Percentiles rank a stretch among this genome's conserved stretches.
These are phyloP conservation scores for Colletotrichum noveboracense DNA, from an alignment of 2,329 filamentous ascomycete genomes.

Conservation along the genomic window DNA sequence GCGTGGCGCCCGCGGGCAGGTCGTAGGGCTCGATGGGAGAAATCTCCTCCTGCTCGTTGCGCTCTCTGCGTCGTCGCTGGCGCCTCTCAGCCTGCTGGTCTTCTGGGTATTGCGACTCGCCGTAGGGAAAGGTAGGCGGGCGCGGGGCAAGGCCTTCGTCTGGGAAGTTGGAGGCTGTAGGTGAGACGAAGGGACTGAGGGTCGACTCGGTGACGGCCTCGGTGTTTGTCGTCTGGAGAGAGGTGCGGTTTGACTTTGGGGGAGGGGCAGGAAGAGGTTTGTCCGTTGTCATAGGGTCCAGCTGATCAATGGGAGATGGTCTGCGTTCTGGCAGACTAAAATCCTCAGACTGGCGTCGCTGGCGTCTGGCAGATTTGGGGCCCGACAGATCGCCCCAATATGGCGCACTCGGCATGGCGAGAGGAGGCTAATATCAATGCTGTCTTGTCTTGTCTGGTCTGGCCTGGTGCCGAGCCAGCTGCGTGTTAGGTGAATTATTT, in stretches of 20 bases:
- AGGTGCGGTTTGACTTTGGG: constrained; percentile 49
- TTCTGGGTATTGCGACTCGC: constrained; percentile 43
- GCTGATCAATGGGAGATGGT: constrained; percentile 25
- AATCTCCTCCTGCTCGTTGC: constrained; percentile 31
- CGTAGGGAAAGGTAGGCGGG: constrained; percentile 62
- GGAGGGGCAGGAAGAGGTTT: not conserved
- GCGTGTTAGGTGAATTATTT: not conserved
- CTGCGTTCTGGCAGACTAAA: constrained; percentile 13
- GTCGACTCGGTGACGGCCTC: constrained; percentile 64
- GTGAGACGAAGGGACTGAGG: constrained; percentile 62
- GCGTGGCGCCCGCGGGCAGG: constrained; percentile 37
- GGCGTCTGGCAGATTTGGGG: constrained; percentile 24
- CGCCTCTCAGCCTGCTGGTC: constrained; percentile 49
- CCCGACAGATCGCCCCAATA: constrained; percentile 56
- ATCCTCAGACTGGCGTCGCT: constrained; percentile 22
- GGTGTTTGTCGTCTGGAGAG: constrained; percentile 60
- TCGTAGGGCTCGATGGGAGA: constrained; percentile 35
- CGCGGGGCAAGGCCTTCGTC: constrained; percentile 61
- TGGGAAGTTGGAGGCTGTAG: constrained; percentile 55
- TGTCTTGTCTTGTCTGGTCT: constrained; percentile 27
- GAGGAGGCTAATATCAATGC: constrained; percentile 21
- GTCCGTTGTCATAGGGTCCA: constrained; percentile 11
- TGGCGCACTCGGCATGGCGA: constrained; percentile 33
- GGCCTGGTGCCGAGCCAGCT: constrained; percentile 9
- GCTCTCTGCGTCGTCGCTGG: constrained; percentile 43